Evolutionary conservation across 169 alveolate species (phyloP), one percentile per base, ranked within the genome.

Genomic region (Toxoplasma gondii): DNA sequence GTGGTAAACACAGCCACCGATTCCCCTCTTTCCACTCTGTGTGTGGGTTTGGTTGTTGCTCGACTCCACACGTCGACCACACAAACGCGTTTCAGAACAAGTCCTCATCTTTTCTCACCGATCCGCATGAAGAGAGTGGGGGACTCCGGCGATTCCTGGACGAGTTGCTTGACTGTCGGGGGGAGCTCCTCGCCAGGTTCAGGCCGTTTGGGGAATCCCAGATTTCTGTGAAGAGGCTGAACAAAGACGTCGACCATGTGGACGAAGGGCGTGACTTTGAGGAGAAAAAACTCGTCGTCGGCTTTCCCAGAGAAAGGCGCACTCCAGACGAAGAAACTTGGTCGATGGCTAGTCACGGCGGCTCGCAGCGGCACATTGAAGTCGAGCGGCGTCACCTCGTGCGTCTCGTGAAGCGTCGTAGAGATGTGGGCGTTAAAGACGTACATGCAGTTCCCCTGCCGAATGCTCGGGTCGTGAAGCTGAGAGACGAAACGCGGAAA

Each of bases 171-270:
- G 45, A 78, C 45, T 7, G 39, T 24, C 27, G 49, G 39, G n/a
- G 86, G 86, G 22, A 78, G 86, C 45, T 41, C 0, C n/a, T 78
- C 86, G 22, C 86, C 86, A 1, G 86, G 86, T 7, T 29, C 86
- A 17, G 86, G 86, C 19, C 86, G 86, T 38, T 78, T 78, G 39
- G 43, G 39, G 86, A 78, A 78, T 17, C 86, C 86, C 1, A 19
- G 43, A n/a, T 4, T 31, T 19, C n/a, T 78, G 86, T 78, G 86
- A 27, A 78, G 86, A 41, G 90, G 67, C 64, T 82, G 90, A 10
- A 82, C 90, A 31, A 31, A 82, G 54, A 82, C 90, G 90, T 82
- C 90, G 53, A 82, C 90, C 67, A 82, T 82, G 90, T 82, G 67
- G 53, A 82, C 54, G 67, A 82, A 82, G 41, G 90, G 90, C 34